Percentiles rank a stretch among this genome's conserved stretches.
phyloP scores from a whole-genome alignment of 2,329 filamentous ascomycete genomes.

The Pyrenophora teres region DNA sequence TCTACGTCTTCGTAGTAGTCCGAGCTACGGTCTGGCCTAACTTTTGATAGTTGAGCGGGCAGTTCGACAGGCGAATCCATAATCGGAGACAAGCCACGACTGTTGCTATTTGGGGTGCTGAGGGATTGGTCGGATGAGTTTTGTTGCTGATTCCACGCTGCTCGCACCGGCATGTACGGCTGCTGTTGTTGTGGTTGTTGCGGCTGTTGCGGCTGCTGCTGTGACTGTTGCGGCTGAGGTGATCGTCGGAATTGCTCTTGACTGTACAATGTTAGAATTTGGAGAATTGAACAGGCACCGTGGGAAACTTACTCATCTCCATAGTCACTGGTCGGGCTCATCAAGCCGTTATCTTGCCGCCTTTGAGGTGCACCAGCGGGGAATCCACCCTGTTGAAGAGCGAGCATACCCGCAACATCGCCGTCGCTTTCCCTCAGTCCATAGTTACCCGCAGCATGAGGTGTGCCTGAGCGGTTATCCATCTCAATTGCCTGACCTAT shows the following conservation, averaged over 20 bases:
- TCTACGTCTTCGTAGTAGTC: conserved; percentile 93
- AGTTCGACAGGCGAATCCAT: conserved; percentile 46
- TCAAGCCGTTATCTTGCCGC: conserved; percentile 28
- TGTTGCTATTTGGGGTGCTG: conserved; percentile 31
- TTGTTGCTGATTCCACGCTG: conserved; percentile 48
- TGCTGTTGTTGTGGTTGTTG: conserved; percentile 25
- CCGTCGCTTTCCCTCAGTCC: conserved; percentile 66
- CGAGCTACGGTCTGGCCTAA: conserved; percentile 43
- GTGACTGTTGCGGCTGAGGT: conserved; percentile 27
- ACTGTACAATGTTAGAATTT: conserved; percentile 18
- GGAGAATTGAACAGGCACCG: too few species aligned
- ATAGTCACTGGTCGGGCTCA: conserved; percentile 71
- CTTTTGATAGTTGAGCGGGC: conserved; percentile 37
- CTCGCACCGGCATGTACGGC: conserved; percentile 55
- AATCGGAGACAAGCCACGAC: conserved; percentile 47
- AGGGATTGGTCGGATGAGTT: conserved; percentile 33
- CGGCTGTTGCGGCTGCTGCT: conserved; percentile 17
- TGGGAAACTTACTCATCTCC: conserved; percentile 68
- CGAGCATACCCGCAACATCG: conserved; percentile 75
- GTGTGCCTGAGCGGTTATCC: conserved; percentile 62
- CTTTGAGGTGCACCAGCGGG: conserved; percentile 34
- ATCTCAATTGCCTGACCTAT: conserved; percentile 77
- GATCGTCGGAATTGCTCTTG: conserved; percentile 14
- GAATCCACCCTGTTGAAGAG: conserved; percentile 63
- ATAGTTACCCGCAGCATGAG: conserved; percentile 36